Percentiles rank a stretch among this genome's conserved stretches.
These are phyloP conservation scores for Athelia sp. DNA, from an alignment of 1,284 basidiomycete genomes.

Conservation along the genomic window DNA sequence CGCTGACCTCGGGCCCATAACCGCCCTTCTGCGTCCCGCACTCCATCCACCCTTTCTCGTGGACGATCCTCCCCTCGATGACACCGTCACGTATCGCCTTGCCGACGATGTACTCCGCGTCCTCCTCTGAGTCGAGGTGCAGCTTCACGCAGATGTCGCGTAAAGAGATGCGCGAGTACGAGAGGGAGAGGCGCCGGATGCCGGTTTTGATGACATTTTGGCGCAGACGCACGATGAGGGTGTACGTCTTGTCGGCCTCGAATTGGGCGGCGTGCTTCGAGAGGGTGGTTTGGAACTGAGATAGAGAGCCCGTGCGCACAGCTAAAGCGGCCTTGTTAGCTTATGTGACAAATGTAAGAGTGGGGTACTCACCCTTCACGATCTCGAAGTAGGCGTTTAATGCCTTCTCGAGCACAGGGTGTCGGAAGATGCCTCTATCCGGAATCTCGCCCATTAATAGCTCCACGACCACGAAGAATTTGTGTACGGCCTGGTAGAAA, in stretches of 20 bases:
- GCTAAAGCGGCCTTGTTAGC: conserved; percentile 44
- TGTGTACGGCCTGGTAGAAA: conserved; percentile 95
- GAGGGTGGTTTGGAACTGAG: conserved; percentile 88
- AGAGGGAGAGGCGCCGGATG: conserved; percentile 90
- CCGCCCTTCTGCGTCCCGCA: conserved; percentile 70
- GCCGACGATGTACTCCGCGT: conserved; percentile 98
- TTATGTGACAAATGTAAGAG: too few species aligned
- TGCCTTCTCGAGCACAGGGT: conserved; percentile 87
- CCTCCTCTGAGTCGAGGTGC: conserved; percentile 95
- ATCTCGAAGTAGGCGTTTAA: conserved; percentile 95
- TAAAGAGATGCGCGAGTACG: conserved; percentile 94
- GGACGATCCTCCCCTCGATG: conserved; percentile 91
- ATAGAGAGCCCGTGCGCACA: conserved; percentile 91
- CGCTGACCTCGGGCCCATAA: conserved; percentile 92
- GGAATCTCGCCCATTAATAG: conserved; percentile 98
- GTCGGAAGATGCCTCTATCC: conserved; percentile 87
- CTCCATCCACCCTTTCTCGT: conserved; percentile 96
- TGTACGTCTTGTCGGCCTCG: conserved; percentile 85
- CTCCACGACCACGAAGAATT: conserved; percentile 93
- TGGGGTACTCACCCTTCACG: conserved; percentile 74
- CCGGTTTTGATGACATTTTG: conserved; percentile 99
- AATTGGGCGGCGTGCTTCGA: conserved; percentile 77
- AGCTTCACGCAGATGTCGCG: conserved; percentile 95
- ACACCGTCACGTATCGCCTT: conserved; percentile 99
- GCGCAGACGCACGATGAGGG: conserved; percentile 89